Percentiles rank a stretch among this genome's conserved stretches.
Conservation (phyloP, 2,329 filamentous ascomycete species). For the Cercospora nicotianae region DNA sequence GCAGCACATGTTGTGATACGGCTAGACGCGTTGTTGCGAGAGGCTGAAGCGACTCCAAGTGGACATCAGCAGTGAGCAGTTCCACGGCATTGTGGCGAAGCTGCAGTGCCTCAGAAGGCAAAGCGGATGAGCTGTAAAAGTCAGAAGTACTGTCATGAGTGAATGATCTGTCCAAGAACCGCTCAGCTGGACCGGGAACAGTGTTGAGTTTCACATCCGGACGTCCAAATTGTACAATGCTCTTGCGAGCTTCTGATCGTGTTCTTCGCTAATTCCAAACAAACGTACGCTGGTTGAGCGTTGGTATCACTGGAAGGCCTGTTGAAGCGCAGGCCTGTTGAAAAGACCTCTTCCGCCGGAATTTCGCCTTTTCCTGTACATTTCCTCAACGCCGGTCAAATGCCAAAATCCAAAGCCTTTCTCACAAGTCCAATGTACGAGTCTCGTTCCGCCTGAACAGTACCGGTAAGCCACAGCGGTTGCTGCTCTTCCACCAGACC, state of each 20-base stretch:
- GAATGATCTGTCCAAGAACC: not conserved
- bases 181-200: not conserved
- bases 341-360: conserved; percentile 10
- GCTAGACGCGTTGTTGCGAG: not conserved
- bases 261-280: conserved; percentile 8
- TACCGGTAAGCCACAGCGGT: not conserved
- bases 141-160: not conserved
- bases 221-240: not conserved
- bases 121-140: not conserved
- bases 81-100: not conserved
- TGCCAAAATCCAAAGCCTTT: not conserved
- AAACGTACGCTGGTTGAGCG: conserved; percentile 40
- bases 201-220: not conserved
- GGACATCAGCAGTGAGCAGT: not conserved
- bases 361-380: not conserved
- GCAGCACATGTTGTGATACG: not conserved
- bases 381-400: not conserved
- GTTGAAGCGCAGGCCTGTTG: conserved; percentile 14
- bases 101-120: not conserved
- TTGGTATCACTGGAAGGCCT: conserved; percentile 35
- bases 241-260: conserved; percentile 11
- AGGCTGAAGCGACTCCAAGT: not conserved
- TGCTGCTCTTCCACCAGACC: not conserved
- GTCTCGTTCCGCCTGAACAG: not conserved
- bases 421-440: not conserved